phyloP scores from a whole-genome alignment of 352 stramenopile genomes.

The Phytopythium oedochilum region DNA sequence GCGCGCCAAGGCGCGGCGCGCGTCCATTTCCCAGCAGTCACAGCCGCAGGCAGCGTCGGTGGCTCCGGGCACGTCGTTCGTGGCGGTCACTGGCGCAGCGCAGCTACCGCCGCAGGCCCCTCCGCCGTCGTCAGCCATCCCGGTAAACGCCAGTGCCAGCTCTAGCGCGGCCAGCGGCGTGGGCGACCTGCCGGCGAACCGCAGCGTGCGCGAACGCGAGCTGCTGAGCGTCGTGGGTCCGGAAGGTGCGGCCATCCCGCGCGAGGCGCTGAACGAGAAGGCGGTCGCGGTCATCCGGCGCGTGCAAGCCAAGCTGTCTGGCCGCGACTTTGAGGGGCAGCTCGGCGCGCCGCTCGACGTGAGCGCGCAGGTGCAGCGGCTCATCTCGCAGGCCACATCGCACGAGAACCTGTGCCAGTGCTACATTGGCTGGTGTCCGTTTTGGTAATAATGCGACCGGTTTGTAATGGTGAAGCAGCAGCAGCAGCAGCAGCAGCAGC shows the following conservation, averaged over 20 bases:
- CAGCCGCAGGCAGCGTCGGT: neutral
- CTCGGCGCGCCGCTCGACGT: conserved; percentile 66
- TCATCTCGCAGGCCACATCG: conserved; percentile 98
- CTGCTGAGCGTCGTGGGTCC: conserved; percentile 72
- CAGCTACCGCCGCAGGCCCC: conserved; percentile 35
- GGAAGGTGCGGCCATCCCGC: conserved; percentile 70
- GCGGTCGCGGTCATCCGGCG: conserved; percentile 95
- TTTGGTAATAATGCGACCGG: conserved; percentile 43
- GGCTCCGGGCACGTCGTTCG: conserved; percentile 21
- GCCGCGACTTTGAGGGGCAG: conserved; percentile 94
- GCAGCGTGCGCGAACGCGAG: conserved; percentile 80
- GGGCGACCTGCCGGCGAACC: conserved; percentile 55
- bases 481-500: too few species aligned
- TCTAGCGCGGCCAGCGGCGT: conserved; percentile 1
- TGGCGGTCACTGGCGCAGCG: conserved; percentile 26
- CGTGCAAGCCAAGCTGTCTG: conserved; percentile 99
- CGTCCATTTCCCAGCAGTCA: conserved; percentile 21
- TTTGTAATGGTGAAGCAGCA: too few species aligned
- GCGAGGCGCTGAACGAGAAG: conserved; percentile 94
- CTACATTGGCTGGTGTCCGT: conserved; percentile 98
- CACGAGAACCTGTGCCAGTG: conserved; percentile 99
- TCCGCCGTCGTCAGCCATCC: conserved; percentile 18
- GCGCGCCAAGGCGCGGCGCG: conserved; percentile 20
- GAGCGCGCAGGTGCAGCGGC: conserved; percentile 89
- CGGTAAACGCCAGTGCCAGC: neutral